Percentiles rank a stretch among this genome's conserved stretches.
phyloP scores from a whole-genome alignment of 345 rosid genomes.

The Arabidopsis thaliana region TAIR10.1 NC_003070.9:8640001-8640500 shows the following conservation, averaged over 20 bases:
- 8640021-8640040: conserved; percentile 69
- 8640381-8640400: conserved; percentile 5
- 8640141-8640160: conserved; percentile 9
- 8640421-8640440: conserved; percentile 34
- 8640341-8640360: conserved; percentile 8
- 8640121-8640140: background rate
- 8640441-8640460: conserved; percentile 22
- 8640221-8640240: conserved; percentile 63
- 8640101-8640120: too few species aligned
- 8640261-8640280: conserved; percentile 50
- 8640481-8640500: background rate
- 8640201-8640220: conserved; percentile 70
- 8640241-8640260: conserved; percentile 65
- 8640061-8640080: background rate
- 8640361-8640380: background rate
- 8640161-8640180: conserved; percentile 25
- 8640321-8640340: conserved; percentile 25
- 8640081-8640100: background rate
- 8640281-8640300: conserved; percentile 32
- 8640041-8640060: background rate
- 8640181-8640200: conserved; percentile 85
- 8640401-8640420: background rate
- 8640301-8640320: conserved; percentile 47
- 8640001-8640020: conserved; percentile 74
- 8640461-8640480: background rate